A percentile compares a stretch with the other conserved stretches of the same genome.
Conservation (phyloP, 169 alveolate species). For the Theileria equi region DNA sequence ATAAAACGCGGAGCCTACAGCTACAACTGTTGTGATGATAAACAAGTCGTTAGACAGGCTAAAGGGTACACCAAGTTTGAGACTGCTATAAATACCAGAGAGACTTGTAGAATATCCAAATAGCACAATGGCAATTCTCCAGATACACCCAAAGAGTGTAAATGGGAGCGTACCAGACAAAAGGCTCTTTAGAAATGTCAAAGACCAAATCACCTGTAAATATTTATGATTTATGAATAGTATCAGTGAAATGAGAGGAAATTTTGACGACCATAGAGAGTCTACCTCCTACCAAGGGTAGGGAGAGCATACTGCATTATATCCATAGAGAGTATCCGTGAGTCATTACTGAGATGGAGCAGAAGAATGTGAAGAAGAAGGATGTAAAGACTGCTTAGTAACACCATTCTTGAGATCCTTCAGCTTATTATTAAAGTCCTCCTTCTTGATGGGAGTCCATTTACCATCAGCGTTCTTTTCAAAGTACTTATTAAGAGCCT, state of each 20-base stretch:
- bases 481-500: no score
- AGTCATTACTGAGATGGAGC: background rate
- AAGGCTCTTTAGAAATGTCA: background rate
- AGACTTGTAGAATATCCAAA: slow-evolving; percentile 35
- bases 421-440: no score
- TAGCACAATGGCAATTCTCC: slow-evolving; percentile 29
- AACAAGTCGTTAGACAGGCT: slow-evolving; percentile 60
- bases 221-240: background rate
- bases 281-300: no score
- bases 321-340: background rate
- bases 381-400: background rate
- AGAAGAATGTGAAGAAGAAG: background rate
- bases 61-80: slow-evolving; percentile 41
- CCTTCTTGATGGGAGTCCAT: no score
- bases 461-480: no score
- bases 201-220: slow-evolving; percentile 2
- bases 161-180: background rate
- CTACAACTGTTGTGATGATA: slow-evolving; percentile 30
- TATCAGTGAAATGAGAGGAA: background rate
- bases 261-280: background rate
- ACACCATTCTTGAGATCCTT: no score
- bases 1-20: slow-evolving; percentile 28
- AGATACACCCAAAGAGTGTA: slow-evolving; percentile 7
- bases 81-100: slow-evolving; percentile 12
- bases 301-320: no score